Percentiles rank a stretch among this genome's conserved stretches.
These are phyloP conservation scores for Populus hybrid DNA, from an alignment of 441 rosid species.

Conservation along the genomic window DNA sequence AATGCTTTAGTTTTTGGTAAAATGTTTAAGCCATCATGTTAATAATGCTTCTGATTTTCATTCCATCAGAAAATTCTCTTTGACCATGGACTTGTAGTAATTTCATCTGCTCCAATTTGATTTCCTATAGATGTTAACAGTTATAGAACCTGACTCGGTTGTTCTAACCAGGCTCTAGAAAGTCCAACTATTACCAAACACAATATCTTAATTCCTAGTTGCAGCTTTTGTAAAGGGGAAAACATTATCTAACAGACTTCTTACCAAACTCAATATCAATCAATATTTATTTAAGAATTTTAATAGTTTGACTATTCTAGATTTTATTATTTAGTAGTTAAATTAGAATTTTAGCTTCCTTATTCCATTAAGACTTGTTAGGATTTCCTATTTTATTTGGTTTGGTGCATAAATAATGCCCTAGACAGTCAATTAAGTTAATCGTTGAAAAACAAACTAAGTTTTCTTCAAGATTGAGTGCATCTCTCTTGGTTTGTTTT, in stretches of 20 bases:
- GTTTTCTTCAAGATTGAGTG: neutral
- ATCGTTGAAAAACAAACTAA: neutral
- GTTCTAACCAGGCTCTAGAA: neutral
- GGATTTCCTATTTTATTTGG: neutral
- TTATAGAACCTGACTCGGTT: neutral
- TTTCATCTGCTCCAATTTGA: neutral
- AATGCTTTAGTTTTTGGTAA: neutral
- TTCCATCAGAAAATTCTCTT: neutral
- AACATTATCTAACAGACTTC: neutral
- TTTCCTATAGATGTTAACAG: neutral
- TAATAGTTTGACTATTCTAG: neutral
- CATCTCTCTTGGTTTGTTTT: neutral
- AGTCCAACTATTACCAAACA: neutral
- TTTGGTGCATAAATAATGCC: too few relatives aligned
- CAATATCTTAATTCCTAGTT: neutral
- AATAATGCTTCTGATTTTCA: neutral
- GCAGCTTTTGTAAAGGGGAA: neutral
- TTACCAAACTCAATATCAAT: neutral
- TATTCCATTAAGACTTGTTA: neutral
- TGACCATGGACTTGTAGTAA: neutral
- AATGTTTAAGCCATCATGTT: neutral
- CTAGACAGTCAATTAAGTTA: neutral
- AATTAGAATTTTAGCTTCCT: neutral
- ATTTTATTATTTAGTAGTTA: too few relatives aligned
- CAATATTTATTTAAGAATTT: neutral